Evolutionary conservation across 139 green algal genomes (phyloP), one percentile per base, ranked within the genome.

Genomic region (Chlamydomonas schloesseri): DNA sequence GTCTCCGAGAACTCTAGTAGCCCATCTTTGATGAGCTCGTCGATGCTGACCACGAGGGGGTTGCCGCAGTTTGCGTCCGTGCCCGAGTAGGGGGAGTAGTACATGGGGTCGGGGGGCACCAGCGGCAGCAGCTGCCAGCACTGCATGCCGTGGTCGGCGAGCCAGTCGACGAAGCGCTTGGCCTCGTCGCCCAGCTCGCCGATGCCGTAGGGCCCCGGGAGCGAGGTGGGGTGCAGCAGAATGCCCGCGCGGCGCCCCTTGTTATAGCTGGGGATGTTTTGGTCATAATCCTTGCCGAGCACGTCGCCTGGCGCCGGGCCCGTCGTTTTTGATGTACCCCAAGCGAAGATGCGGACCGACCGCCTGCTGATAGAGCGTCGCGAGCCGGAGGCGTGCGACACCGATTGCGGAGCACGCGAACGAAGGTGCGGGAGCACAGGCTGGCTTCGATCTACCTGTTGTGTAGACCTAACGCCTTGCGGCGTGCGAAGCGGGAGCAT

Each of bases 31-130:
- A 97, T 93, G 18, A 99, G 94, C 46, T 93, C 89, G 26, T 99
- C 96, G 31, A 98, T 82, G 62, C 89, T 94, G 50, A 99, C 97
- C 13, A 99, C 84, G 28, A 99, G 92, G 1, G 95, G 95, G 91
- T 98, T 98, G 72, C 98, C 98, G 83, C 95, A 98, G 83, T 97
- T 95, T 15, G 97, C 97, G 86, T 99, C 97, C 62, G 95, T 91
- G 67, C 96, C 96, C 26, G 92, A 94, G 93, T 99, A 99, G 18
- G 98, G 98, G 4, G 95, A 98, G 94, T 95, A 99, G 91, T 95
- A 98, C 83, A 95, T 93, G 0, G 92, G 90, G 84, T 99, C 98
- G 15, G 98, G 98, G 0, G 97, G 97, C 42, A 99, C 98, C 36
- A 99, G 89, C 0, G 98, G 98, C 74, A 99, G 93, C 77, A 99